Evolutionary conservation across 176 grass and related monocot species (phyloP), one percentile per base, ranked within the genome.

Genomic region (Phoenix roebelenii): DNA sequence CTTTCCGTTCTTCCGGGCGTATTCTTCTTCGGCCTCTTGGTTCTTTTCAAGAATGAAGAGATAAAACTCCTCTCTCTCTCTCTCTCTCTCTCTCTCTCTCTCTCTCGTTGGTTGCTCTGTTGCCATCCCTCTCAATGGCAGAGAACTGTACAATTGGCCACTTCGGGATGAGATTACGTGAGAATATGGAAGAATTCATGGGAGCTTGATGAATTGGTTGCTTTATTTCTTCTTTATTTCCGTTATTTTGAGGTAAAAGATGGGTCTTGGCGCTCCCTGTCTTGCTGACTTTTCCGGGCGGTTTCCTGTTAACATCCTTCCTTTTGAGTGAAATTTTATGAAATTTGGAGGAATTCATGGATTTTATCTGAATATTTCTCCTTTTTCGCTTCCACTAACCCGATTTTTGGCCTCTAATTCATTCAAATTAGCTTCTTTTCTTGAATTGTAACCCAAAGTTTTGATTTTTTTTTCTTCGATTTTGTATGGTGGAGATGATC

Each of bases 401-500:
- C 12, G 1, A 15, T 51, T 4, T 50, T 23, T 49, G 7, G 30
- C 22, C 39, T 14, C 14, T 49, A 25, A 23, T 65, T 14, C 22
- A 49, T 16, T 65, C 51, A 54, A 55, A 67, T 29, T 4, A 3
- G n/a, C 49, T 18, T 58, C 9, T 30, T 50, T 30, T 57, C 69
- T 4, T 29, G 1, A 44, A 44, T 44, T 14, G 14, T 12, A 7
- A 57, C 59, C 39, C 18, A 75, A 66, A 64, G 23, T 54, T 61
- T 35, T 19, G 49, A 67, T 39, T 20, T 72, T 76, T 66, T 49
- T 12, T 44, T 44, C 10, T 30, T 69, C 39, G 49, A 28, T 57
- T 63, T 61, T 69, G 58, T 25, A 58, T 65, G 69, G 56, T 57
- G 65, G 39, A 72, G 72, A 64, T 67, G 66, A 82, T 72, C 25